These are phyloP conservation scores for Amesomyces nigricolor DNA, from an alignment of 2,329 filamentous ascomycete genomes.

Conservation along the genomic window DNA sequence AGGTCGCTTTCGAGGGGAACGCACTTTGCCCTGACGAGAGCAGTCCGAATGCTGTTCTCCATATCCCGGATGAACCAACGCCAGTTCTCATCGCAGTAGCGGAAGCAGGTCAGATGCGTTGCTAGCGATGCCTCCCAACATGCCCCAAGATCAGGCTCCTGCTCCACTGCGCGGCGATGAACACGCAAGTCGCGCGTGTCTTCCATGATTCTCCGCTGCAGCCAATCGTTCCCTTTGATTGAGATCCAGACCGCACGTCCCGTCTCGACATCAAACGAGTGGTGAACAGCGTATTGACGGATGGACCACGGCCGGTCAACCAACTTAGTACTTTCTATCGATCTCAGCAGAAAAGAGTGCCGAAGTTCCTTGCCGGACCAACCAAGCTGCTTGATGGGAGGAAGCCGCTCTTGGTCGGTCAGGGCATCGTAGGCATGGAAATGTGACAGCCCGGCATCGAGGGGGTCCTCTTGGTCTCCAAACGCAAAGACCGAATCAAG, in stretches of 20 bases:
- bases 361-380: conserved; percentile 9
- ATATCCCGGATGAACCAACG: conserved; percentile 14
- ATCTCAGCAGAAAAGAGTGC: conserved; percentile 8
- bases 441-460: conserved; percentile 4
- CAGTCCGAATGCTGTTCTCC: neutral
- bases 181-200: neutral
- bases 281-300: conserved; percentile 6
- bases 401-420: neutral
- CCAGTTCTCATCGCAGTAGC: conserved; percentile 10
- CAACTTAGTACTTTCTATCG: neutral
- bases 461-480: conserved; percentile 9
- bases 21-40: neutral
- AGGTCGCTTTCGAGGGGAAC: conserved; percentile 4
- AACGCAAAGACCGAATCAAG: conserved; percentile 8
- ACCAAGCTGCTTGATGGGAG: neutral
- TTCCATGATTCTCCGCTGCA: conserved; percentile 7
- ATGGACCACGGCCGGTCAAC: conserved; percentile 5
- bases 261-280: conserved; percentile 8
- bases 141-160: neutral
- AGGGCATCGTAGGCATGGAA: conserved; percentile 3
- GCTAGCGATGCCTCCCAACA: neutral
- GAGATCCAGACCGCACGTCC: conserved; percentile 8
- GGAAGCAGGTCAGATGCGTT: conserved; percentile 7
- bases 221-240: conserved; percentile 5
- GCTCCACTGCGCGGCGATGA: neutral